Evolutionary conservation across 805 yeast genomes (phyloP).

Genomic region (Wickerhamiella dianesei): DNA sequence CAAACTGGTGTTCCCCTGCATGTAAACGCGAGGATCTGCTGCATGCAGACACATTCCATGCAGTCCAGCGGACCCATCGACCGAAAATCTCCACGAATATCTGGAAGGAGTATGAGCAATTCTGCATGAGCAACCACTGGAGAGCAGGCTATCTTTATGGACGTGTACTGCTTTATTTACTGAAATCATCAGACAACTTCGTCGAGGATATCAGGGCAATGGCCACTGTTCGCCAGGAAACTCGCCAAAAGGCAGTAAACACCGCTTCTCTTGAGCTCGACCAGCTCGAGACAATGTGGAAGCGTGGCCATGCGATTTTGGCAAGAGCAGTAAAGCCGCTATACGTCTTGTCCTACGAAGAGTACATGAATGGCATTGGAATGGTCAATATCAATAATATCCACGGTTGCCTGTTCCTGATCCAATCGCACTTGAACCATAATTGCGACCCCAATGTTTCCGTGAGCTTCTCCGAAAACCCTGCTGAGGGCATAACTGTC

Average conservation of each 20-base stretch:
- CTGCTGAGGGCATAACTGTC: conserved; percentile 44
- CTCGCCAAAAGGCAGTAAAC: conserved; percentile 41
- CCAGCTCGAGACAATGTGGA: conserved; percentile 34
- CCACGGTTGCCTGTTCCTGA: conserved; percentile 45
- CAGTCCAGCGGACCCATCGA: conserved; percentile 23
- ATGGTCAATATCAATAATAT: conserved; percentile 62
- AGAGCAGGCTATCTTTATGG: conserved; percentile 55
- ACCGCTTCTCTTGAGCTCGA: conserved; percentile 31
- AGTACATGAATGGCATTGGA: conserved; percentile 51
- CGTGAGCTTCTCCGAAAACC: conserved; percentile 32
- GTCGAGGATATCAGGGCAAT: conserved; percentile 41
- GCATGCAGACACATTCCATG: conserved; percentile 49
- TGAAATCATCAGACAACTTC: conserved; percentile 11
- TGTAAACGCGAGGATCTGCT: conserved; percentile 44
- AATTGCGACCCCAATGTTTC: conserved; percentile 59
- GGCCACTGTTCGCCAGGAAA: conserved; percentile 57
- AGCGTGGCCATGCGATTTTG: conserved; percentile 40
- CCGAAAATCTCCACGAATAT: conserved; percentile 22
- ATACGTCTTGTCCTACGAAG: conserved; percentile 33
- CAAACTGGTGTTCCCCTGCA: conserved; percentile 53
- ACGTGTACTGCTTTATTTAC: conserved; percentile 34
- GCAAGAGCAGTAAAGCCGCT: conserved; percentile 31
- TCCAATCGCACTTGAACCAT: conserved; percentile 64
- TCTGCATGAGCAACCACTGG: conserved; percentile 53
- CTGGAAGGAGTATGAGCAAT: conserved; percentile 46